Conservation (phyloP, 2,329 filamentous ascomycete genomes). For the Claviceps arundinis region DNA sequence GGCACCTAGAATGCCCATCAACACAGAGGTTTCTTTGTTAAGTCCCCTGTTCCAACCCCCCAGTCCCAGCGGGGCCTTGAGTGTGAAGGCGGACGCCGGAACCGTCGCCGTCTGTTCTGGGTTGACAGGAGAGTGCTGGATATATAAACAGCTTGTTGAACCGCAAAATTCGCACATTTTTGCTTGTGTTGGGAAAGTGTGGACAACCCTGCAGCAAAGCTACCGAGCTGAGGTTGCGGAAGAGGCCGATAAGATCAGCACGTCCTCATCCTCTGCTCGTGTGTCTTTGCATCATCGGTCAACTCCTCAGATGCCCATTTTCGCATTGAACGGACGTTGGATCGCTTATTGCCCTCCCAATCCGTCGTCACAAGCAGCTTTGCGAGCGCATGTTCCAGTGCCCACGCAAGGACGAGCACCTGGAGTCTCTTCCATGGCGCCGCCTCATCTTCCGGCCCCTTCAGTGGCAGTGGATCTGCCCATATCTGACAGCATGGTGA, state of each 20-base stretch:
- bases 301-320: constrained; percentile 45
- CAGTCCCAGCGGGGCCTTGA: constrained; percentile 57
- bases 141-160: constrained; percentile 45
- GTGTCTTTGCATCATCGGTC: constrained; percentile 15
- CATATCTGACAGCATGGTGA: constrained; percentile 56
- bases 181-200: constrained; percentile 73
- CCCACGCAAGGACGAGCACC: constrained; percentile 41
- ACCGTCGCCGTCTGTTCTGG: constrained; percentile 68
- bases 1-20: constrained; percentile 48
- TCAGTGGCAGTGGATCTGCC: constrained; percentile 61
- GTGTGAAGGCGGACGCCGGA: constrained; percentile 57
- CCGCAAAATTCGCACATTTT: constrained; percentile 33
- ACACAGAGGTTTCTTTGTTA: constrained; percentile 37
- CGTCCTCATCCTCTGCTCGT: constrained; percentile 20
- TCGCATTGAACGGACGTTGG: constrained; percentile 61
- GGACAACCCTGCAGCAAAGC: constrained; percentile 68
- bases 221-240: constrained; percentile 33
- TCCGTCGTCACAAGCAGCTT: constrained; percentile 56
- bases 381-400: constrained; percentile 53
- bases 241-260: constrained; percentile 29
- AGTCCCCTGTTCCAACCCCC: constrained; percentile 57
- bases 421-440: constrained; percentile 45
- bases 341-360: constrained; percentile 62
- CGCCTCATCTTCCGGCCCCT: constrained; percentile 53
- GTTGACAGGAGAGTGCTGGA: constrained; percentile 72